Evolutionary conservation across 352 stramenopile species (phyloP), one percentile per base, ranked within the genome.

Genomic region (Pythium insidiosum): DNA sequence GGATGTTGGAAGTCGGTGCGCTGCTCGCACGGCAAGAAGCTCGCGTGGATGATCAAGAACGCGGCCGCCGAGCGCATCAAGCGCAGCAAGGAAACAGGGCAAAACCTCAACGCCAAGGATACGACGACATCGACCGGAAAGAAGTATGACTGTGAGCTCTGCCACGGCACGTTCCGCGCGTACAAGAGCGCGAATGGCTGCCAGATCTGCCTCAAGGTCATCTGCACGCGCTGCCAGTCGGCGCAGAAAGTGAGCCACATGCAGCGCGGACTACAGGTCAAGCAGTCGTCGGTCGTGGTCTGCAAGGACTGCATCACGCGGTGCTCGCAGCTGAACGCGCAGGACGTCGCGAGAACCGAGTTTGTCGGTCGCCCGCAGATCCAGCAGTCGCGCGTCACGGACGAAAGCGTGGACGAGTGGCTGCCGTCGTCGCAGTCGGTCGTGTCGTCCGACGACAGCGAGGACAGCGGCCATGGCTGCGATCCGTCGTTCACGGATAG

Each of bases 11-110:
- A 67, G 47, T 47, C 51, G 34, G 50, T 68, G 21, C 29, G 44
- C 15, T 67, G 53, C 23, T 57, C 53, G 1, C 61, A 71, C 39
- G 39, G 40, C 41, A 67, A 64, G 50, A 71, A 71, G 28, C 57
- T 71, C 39, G 38, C 39, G 50, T 66, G 50, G 41, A 26, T 57
- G 34, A 45, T 61, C 35, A 55, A 61, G 46, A 31, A 33, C n/a
- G 47, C 43, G 24, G 31, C 51, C 3, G 9, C 13, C 4, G 15
- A 53, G 38, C 44, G 44, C 38, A 7, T 26, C 4, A 48, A 47
- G 25, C 18, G 42, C 15, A n/a, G 30, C 12, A 43, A 40, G 29
- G 11, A 12, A n/a, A 34, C 20, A 2, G 16, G 19, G 4, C 15
- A 16, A 7, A 13, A 25, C n/a, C 16, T 23, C 15, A 25, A 34